phyloP scores from a whole-genome alignment of 2,329 filamentous ascomycete species.

The Trichoderma guizhouense region DNA sequence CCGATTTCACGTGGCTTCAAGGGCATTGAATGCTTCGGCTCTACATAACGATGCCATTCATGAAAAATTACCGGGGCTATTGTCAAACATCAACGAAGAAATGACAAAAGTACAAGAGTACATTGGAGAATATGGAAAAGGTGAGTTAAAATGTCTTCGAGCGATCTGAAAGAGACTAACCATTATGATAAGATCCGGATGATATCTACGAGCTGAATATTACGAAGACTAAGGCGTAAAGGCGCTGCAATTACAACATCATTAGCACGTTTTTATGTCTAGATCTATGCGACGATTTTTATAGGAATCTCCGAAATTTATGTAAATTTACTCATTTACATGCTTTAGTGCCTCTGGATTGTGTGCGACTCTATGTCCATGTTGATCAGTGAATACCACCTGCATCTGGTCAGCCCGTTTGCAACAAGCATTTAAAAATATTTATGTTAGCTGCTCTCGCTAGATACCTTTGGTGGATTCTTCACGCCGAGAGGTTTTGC shows the following conservation, averaged over 20 bases:
- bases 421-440: background rate
- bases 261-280: background rate
- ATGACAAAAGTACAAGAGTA: background rate
- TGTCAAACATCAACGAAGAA: background rate
- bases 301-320: background rate
- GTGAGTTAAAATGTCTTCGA: background rate
- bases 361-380: background rate
- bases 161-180: background rate
- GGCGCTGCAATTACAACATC: background rate
- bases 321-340: background rate
- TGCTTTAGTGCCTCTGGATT: background rate
- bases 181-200: background rate
- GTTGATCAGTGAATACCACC: background rate
- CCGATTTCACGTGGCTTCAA: slow-evolving; percentile 46
- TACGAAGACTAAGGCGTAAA: background rate
- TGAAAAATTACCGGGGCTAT: background rate
- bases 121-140: background rate
- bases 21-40: background rate
- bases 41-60: background rate
- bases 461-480: background rate
- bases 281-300: background rate
- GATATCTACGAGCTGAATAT: background rate
- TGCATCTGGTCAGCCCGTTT: background rate
- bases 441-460: background rate
- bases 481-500: background rate